A percentile compares a stretch with the other conserved stretches of the same genome.
Evolutionary conservation across 2,329 filamentous ascomycete genomes (phyloP).

Genomic region (Curvularia hawaiiensis): DNA sequence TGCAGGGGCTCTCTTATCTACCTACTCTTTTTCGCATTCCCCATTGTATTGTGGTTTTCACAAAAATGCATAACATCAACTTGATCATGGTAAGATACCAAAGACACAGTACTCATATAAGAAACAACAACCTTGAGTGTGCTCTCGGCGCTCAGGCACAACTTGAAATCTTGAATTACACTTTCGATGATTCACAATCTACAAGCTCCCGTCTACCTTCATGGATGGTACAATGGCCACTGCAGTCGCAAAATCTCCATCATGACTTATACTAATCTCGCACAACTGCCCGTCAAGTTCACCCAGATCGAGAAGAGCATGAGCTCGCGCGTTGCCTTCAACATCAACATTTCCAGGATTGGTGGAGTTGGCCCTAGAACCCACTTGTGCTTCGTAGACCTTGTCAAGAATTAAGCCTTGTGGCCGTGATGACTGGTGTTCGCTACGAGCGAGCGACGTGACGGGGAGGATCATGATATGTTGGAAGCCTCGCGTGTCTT

Average conservation of each 20-base stretch:
- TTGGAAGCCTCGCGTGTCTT: constrained; percentile 33
- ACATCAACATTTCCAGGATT: constrained; percentile 3
- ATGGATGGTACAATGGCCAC: constrained; percentile 62
- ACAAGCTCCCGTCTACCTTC: not conserved
- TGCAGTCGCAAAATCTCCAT: constrained; percentile 79
- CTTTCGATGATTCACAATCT: not conserved
- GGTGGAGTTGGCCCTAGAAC: not conserved
- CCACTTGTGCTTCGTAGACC: not conserved
- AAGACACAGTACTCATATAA: too few species aligned
- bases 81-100: not conserved
- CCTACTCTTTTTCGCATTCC: constrained; percentile 1
- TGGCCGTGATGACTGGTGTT: constrained; percentile 27
- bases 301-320: constrained; percentile 10
- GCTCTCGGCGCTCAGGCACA: too few species aligned
- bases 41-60: not conserved
- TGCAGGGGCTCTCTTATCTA: not conserved
- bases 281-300: constrained; percentile 58
- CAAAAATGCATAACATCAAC: not conserved
- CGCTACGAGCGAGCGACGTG: not conserved
- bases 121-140: too few species aligned
- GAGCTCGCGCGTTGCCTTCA: not conserved
- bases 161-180: too few species aligned
- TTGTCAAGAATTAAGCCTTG: constrained; percentile 36
- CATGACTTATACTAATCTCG: constrained; percentile 83
- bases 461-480: constrained; percentile 49